These are phyloP conservation scores for Urochloa ruziziensis DNA, from an alignment of 176 grass and related monocot genomes.

Conservation along the genomic window DNA sequence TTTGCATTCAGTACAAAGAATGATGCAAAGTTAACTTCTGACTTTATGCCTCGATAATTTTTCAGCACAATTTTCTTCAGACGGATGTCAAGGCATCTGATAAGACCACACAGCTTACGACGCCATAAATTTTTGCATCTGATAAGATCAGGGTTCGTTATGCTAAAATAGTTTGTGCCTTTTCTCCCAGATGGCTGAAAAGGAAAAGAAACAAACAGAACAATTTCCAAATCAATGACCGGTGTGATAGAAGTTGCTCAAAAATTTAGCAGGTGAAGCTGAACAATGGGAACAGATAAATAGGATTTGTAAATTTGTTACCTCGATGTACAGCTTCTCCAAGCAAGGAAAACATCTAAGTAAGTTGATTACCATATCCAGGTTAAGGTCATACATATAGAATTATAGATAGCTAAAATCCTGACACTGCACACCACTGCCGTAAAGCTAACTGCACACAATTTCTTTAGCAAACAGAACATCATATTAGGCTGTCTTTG, in stretches of 20 bases:
- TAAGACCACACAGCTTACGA: background rate
- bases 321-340: background rate
- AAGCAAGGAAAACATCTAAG: background rate
- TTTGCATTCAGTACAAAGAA: background rate
- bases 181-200: background rate
- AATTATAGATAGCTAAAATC: background rate
- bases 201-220: background rate
- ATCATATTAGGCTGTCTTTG: background rate
- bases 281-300: background rate
- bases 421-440: background rate
- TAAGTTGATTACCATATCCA: background rate
- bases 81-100: background rate
- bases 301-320: background rate
- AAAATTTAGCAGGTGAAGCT: background rate
- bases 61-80: background rate
- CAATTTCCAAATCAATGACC: background rate
- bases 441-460: background rate
- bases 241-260: background rate
- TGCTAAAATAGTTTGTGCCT: background rate
- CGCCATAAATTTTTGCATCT: background rate
- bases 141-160: no score
- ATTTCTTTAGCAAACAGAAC: background rate
- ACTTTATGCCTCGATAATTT: background rate
- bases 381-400: no score
- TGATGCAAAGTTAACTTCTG: background rate